Evolutionary conservation across 768 basidiomycete genomes (phyloP), one percentile per base, ranked within the genome.

Genomic region (Gautieria morchelliformis): DNA sequence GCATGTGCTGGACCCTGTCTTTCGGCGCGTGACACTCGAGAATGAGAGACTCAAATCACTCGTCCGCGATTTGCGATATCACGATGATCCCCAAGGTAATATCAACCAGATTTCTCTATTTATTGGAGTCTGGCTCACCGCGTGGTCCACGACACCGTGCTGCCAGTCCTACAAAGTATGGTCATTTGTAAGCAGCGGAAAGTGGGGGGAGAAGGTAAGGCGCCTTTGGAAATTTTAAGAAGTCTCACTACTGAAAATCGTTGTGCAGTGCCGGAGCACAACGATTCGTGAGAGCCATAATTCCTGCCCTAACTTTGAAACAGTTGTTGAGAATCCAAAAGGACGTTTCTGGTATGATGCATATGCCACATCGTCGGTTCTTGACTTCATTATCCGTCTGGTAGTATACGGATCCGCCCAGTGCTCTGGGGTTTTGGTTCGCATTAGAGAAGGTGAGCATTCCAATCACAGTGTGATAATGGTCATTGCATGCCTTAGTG

Each of bases 391-490:
- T 59, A 33, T 15, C 40, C 24, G 17, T 12, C 15, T 32, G 71
- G 44, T 67, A 98, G 83, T 97, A 95, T 71, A 96, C 94, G 9
- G 76, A 88, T 41, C 96, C 96, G 11, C 89, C 89, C 0, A 84
- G 83, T 9, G 96, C 96, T 0, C 79, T 98, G 20, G 96, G 96
- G 2, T 91, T 94, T 67, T 99, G 96, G 96, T 89, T 98, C 58
- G 90, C 95, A 0, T 74, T 99, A 39, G 95, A 98, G 68, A 77
- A 81, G 58, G 53, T 55, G 32, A 44, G 40, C 44, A 19, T 22
- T 35, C 30, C 48, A 8, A 4, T 20, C 20, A 49, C 9, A 19
- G 10, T 2, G 48, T 49, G 17, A 33, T 24, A 49, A 17, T 44
- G 22, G 22, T 17, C 48, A 49, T 33, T 24, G 27, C 41, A 53